phyloP scores from a whole-genome alignment of 148 eudicot species.

The Cornus florida region DNA sequence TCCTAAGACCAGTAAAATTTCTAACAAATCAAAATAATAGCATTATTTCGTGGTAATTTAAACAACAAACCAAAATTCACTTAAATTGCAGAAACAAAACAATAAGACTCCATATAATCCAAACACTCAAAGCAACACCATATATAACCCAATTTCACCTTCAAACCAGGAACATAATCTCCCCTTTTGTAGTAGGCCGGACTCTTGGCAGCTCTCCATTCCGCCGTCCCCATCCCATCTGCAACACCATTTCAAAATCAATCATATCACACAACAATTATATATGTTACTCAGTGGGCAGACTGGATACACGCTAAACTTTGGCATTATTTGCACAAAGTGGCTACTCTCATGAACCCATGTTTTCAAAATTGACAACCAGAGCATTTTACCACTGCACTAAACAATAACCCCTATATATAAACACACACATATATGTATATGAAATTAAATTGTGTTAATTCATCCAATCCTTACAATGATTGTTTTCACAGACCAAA shows the following conservation, averaged over 20 bases:
- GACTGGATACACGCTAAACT: too few species aligned
- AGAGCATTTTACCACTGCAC: too few species aligned
- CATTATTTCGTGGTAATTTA: background rate
- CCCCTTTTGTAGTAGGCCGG: conserved; percentile 96
- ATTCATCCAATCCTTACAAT: conserved; percentile 42
- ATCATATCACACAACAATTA: background rate
- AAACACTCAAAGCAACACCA: background rate
- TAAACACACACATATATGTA: background rate
- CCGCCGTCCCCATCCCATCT: conserved; percentile 99
- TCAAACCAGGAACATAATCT: conserved; percentile 97
- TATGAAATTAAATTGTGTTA: background rate
- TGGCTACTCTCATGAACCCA: too few species aligned
- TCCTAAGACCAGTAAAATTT: background rate
- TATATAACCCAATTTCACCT: conserved; percentile 36
- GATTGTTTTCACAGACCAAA: conserved; percentile 97
- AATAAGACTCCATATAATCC: background rate
- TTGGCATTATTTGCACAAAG: too few species aligned
- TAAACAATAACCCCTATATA: background rate
- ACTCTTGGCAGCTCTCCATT: conserved; percentile 97
- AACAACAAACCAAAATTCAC: background rate
- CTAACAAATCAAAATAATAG: background rate
- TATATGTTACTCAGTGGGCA: too few species aligned
- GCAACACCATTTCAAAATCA: conserved; percentile 14
- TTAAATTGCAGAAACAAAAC: background rate
- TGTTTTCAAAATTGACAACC: too few species aligned